phyloP scores from a whole-genome alignment of 225 moss, liverwort and hornwort species.

The Polytrichum formosum region DNA sequence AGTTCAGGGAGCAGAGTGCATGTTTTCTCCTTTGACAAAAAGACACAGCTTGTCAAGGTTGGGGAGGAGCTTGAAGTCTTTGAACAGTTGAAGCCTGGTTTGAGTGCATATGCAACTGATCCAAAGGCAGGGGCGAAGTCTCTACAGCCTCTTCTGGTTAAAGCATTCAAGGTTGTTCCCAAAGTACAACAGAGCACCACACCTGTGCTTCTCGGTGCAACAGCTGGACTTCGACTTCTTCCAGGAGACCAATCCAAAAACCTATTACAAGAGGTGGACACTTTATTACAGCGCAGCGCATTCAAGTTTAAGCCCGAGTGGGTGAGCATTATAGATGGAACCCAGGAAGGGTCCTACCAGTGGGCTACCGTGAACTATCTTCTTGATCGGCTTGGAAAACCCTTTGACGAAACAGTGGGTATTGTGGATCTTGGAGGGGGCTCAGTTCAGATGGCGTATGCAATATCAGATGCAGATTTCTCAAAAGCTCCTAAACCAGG shows the following conservation, averaged over 20 bases:
- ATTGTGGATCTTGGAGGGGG: slow-evolving; percentile 96
- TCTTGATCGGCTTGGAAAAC: slow-evolving; percentile 66
- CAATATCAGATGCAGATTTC: slow-evolving; percentile 70
- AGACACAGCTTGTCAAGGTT: slow-evolving; percentile 69
- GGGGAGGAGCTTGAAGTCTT: slow-evolving; percentile 63
- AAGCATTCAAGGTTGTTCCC: slow-evolving; percentile 71
- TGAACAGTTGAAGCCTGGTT: slow-evolving; percentile 71
- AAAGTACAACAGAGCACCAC: slow-evolving; percentile 55
- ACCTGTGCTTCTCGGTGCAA: slow-evolving; percentile 89
- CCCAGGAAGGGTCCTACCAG: slow-evolving; percentile 89
- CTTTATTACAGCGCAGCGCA: slow-evolving; percentile 49
- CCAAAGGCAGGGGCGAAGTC: slow-evolving; percentile 80
- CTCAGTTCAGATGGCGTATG: slow-evolving; percentile 95
- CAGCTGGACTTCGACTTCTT: slow-evolving; percentile 83
- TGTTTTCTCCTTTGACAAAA: slow-evolving; percentile 79
- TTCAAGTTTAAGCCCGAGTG: slow-evolving; percentile 77
- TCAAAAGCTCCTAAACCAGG: slow-evolving; percentile 54
- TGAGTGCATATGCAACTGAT: slow-evolving; percentile 74
- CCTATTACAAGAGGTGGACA: slow-evolving; percentile 60
- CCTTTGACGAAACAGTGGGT: slow-evolving; percentile 69
- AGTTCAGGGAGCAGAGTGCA: slow-evolving; percentile 98
- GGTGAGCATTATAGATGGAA: slow-evolving; percentile 87
- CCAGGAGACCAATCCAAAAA: slow-evolving; percentile 64
- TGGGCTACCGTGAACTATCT: slow-evolving; percentile 97
- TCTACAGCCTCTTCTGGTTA: slow-evolving; percentile 53